phyloP scores from a whole-genome alignment of 2,329 filamentous ascomycete species.

The Colletotrichum karsti region DNA sequence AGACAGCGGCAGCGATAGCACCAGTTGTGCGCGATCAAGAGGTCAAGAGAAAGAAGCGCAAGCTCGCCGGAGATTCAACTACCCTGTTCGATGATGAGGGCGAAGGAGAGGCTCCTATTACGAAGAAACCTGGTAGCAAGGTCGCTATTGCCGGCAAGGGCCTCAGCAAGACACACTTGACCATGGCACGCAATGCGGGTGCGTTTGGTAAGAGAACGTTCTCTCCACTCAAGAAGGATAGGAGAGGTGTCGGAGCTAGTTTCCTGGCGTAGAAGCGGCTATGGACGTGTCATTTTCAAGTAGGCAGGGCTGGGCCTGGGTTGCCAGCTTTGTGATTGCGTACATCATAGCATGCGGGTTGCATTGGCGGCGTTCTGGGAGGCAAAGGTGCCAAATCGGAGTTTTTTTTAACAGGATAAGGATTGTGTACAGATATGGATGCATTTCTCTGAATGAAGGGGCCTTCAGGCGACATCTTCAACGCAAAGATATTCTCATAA shows the following conservation, averaged over 20 bases:
- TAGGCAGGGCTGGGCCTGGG: not conserved
- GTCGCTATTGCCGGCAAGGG: conserved; percentile 33
- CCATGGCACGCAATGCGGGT: conserved; percentile 43
- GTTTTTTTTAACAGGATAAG: not conserved
- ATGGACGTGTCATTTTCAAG: not conserved
- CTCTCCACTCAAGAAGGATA: conserved; percentile 78
- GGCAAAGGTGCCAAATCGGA: not conserved
- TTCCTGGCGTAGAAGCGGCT: conserved; percentile 55
- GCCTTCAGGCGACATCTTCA: not conserved
- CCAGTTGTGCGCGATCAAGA: conserved; percentile 43
- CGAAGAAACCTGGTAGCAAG: conserved; percentile 44
- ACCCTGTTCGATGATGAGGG: conserved; percentile 71
- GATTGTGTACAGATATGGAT: not conserved
- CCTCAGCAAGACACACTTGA: conserved; percentile 46
- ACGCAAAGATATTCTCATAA: no score
- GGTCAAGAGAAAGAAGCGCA: conserved; percentile 75
- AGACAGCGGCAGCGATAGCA: conserved; percentile 34
- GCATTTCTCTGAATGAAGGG: conserved; percentile 3
- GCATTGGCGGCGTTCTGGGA: conserved; percentile 19
- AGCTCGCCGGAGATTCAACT: conserved; percentile 69
- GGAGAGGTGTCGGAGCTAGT: conserved; percentile 68
- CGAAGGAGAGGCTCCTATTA: conserved; percentile 12
- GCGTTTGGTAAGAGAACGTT: conserved; percentile 66
- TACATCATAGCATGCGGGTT: not conserved
- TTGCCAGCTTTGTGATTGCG: not conserved